These are phyloP conservation scores for Blastobotrys elegans DNA, from an alignment of 1,139 yeast species.

Conservation along the genomic window DNA sequence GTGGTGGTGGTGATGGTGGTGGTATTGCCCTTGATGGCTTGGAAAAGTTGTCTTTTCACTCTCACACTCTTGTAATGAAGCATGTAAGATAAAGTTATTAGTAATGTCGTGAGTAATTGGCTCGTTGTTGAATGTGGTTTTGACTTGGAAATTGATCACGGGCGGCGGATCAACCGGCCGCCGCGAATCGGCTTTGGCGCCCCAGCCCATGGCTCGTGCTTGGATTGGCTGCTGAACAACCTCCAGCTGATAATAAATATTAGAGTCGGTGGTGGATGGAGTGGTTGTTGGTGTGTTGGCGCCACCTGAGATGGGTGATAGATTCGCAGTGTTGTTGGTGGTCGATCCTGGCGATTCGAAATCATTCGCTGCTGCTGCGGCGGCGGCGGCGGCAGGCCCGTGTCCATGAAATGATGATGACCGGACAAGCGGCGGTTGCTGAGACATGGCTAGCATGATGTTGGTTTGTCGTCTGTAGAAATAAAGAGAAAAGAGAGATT, in stretches of 20 bases:
- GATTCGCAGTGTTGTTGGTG: neutral
- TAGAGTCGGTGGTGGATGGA: neutral
- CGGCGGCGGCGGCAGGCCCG: neutral
- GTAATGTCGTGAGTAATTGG: slow-evolving; percentile 25
- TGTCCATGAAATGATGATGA: slow-evolving; percentile 2
- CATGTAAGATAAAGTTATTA: slow-evolving; percentile 30
- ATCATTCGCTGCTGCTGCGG: neutral
- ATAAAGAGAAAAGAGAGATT: neutral
- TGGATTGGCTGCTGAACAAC: slow-evolving; percentile 32
- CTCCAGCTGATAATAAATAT: slow-evolving; percentile 18
- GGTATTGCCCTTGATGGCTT: neutral
- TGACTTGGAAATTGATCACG: slow-evolving; percentile 26
- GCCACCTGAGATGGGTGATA: neutral
- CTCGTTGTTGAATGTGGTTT: slow-evolving; percentile 19
- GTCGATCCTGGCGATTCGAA: neutral
- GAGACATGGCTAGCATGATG: slow-evolving; percentile 13
- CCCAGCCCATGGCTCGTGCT: slow-evolving; percentile 35
- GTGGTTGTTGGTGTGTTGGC: neutral
- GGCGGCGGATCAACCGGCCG: slow-evolving; percentile 36
- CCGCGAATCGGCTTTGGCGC: slow-evolving; percentile 32
- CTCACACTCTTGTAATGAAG: slow-evolving; percentile 25
- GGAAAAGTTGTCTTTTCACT: neutral
- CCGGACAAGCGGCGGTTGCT: slow-evolving; percentile 8
- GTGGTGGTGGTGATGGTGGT: slow-evolving; percentile 3
- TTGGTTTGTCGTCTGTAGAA: neutral